Base-by-base conservation (phyloP, 1,284 basidiomycete genomes). In the Athelia psychrophila region DNA sequence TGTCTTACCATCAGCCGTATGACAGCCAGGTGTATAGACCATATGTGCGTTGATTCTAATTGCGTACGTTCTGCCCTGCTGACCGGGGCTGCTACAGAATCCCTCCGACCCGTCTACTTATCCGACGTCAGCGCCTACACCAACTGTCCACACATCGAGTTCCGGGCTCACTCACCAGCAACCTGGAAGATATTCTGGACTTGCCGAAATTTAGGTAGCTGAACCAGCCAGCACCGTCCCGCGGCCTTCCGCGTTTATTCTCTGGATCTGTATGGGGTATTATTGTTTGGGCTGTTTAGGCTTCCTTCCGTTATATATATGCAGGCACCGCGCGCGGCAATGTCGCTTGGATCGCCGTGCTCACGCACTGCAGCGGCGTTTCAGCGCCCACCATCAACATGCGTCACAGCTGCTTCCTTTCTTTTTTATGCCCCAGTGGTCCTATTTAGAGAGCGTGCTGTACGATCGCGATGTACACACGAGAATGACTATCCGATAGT, bases 91-190 rank as follows among this genome's bases (percentile, higher is more conserved):
- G 49, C 13, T 42, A 3, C 25, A 67, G 65, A 58, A 67, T 18
- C 66, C 66, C 3, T 65, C 67, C 27, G 68, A 67, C 36, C 68
- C 66, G 8, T 59, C 58, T 36, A 70, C 66, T 44, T 67, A 67
- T 60, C 68, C 68, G 19, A 3, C 49, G 30, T 50, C 64, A 3
- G 56, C 59, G 1, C 51, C 56, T 24, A 56, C 58, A 13, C 30
- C 58, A 5, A 64, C 56, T 36, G 16, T 54, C 18, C 25, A 48
- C 15, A 57, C 49, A 8, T 18, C 18, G 22, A 6, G n/a, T 16
- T 42, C 38, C 10, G 38, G 38, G 13, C 13, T 8, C n/a, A n/a
- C 38, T 8, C 6, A 18, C 18, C n/a, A 5, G 38, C 18, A 18
- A n/a, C 18, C 38, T 18, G 38, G 38, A n/a, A 42, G 38, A 18